These are phyloP conservation scores for Sarcomyxa edulis DNA, from an alignment of 768 basidiomycete genomes.

Conservation along the genomic window DNA sequence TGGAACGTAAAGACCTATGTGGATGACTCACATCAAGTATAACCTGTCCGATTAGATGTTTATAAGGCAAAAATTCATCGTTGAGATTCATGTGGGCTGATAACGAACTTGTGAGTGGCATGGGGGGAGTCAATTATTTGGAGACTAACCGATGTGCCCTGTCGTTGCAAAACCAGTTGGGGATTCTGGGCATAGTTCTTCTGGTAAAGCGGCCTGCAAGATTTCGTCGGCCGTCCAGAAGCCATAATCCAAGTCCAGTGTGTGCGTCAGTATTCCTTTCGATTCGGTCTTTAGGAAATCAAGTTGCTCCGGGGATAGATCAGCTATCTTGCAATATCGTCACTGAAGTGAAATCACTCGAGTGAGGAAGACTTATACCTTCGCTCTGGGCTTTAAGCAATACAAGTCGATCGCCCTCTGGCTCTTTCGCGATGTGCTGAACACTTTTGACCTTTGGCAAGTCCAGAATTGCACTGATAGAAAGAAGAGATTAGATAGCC, in stretches of 20 bases:
- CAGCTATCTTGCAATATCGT: conserved; percentile 51
- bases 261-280: conserved; percentile 51
- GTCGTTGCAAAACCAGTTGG: conserved; percentile 85
- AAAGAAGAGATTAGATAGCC: conserved; percentile 5
- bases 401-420: conserved; percentile 54
- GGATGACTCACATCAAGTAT: conserved; percentile 72
- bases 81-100: conserved; percentile 90
- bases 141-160: conserved; percentile 72
- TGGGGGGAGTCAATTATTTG: background rate
- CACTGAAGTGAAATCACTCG: conserved; percentile 11
- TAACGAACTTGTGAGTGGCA: conserved; percentile 3
- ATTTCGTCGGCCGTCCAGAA: conserved; percentile 93
- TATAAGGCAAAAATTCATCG: conserved; percentile 88
- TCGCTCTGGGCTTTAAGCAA: conserved; percentile 56
- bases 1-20: background rate
- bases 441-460: conserved; percentile 65
- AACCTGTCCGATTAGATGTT: conserved; percentile 85
- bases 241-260: conserved; percentile 69
- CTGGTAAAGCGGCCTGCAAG: conserved; percentile 74
- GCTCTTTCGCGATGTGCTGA: conserved; percentile 41
- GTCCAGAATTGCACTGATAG: conserved; percentile 55
- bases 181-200: conserved; percentile 68
- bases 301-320: conserved; percentile 51
- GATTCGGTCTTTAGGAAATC: conserved; percentile 53
- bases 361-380: conserved; percentile 36